Evolutionary conservation across 2,329 filamentous ascomycete genomes (phyloP).

Genomic region (Didymella glomerata): DNA sequence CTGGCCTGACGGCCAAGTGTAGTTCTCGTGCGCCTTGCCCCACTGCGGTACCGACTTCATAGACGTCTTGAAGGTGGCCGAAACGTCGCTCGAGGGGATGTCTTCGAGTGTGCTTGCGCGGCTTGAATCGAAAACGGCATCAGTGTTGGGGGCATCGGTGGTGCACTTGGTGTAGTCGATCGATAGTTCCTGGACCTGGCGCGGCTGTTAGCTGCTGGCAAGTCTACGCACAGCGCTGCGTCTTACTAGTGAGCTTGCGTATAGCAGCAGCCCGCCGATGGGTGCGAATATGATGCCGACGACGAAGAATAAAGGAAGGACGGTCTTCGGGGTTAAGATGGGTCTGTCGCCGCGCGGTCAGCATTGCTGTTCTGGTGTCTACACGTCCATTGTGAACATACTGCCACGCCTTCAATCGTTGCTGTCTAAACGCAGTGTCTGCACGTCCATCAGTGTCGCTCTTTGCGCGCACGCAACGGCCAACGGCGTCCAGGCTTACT

Average conservation of each 20-base stretch:
- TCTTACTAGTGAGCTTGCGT: constrained; percentile 79
- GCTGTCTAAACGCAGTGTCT: constrained; percentile 97
- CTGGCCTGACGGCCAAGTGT: constrained; percentile 39
- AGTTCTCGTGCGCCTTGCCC: constrained; percentile 49
- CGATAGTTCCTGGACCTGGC: constrained; percentile 84
- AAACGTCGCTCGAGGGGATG: constrained; percentile 68
- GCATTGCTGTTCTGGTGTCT: constrained; percentile 25
- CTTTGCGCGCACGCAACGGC: constrained; percentile 18
- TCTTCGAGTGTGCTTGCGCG: constrained; percentile 48
- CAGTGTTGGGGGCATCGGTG: constrained; percentile 60
- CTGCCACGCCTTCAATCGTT: constrained; percentile 98
- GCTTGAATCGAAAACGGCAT: constrained; percentile 27
- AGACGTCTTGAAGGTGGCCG: constrained; percentile 73
- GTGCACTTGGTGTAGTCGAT: constrained; percentile 90
- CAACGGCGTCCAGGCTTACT: constrained; percentile 64
- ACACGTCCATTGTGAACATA: constrained; percentile 61
- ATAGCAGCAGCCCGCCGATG: constrained; percentile 86
- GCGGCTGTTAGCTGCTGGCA: constrained; percentile 24
- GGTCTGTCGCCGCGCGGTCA: constrained; percentile 68
- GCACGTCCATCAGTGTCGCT: constrained; percentile 33
- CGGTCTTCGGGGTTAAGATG: constrained; percentile 93
- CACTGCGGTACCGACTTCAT: constrained; percentile 47
- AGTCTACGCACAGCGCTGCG: constrained; percentile 32
- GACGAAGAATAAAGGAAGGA: constrained; percentile 87
- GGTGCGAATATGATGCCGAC: constrained; percentile 93